phyloP scores from a whole-genome alignment of 495 filamentous ascomycete species.

The Viridothelium virens region DNA sequence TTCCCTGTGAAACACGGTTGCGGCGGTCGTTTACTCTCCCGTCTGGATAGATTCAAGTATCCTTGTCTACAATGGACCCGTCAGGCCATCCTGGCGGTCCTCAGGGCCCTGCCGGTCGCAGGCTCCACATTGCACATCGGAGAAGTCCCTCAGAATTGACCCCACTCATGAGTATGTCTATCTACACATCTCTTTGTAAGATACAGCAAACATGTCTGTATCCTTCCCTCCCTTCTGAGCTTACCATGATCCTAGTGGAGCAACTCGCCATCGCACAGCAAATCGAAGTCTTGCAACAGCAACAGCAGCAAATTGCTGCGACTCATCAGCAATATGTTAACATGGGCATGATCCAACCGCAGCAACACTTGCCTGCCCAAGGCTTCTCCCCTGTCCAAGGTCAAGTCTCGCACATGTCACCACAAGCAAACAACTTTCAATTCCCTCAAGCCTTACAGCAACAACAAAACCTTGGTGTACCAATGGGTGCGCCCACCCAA shows the following conservation, averaged over 20 bases:
- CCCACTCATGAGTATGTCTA: slow-evolving; percentile 89
- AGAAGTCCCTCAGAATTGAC: slow-evolving; percentile 96
- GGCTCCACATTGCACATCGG: slow-evolving; percentile 94
- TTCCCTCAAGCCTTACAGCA: slow-evolving; percentile 56
- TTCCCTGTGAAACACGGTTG: slow-evolving; percentile 8
- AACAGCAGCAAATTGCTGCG: slow-evolving; percentile 94
- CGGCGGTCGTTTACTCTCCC: background rate
- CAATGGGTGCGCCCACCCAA: slow-evolving; percentile 69
- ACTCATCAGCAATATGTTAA: slow-evolving; percentile 96
- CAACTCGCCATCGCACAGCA: slow-evolving; percentile 98
- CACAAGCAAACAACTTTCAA: slow-evolving; percentile 77
- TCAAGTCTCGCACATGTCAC: slow-evolving; percentile 66
- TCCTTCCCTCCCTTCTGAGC: background rate
- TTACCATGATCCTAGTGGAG: slow-evolving; percentile 53
- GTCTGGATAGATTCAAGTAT: background rate
- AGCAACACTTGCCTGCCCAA: slow-evolving; percentile 62
- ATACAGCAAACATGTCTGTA: background rate
- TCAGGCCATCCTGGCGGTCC: slow-evolving; percentile 66
- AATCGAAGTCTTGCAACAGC: slow-evolving; percentile 94
- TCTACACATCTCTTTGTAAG: slow-evolving; percentile 13
- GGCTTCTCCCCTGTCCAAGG: slow-evolving; percentile 63
- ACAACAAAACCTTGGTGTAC: slow-evolving; percentile 57
- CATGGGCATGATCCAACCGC: slow-evolving; percentile 84
- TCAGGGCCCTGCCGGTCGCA: slow-evolving; percentile 70
- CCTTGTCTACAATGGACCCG: slow-evolving; percentile 64